Evolutionary conservation across 2,329 filamentous ascomycete genomes (phyloP), one percentile per base, ranked within the genome.

Genomic region (Stemphylium beticola): DNA sequence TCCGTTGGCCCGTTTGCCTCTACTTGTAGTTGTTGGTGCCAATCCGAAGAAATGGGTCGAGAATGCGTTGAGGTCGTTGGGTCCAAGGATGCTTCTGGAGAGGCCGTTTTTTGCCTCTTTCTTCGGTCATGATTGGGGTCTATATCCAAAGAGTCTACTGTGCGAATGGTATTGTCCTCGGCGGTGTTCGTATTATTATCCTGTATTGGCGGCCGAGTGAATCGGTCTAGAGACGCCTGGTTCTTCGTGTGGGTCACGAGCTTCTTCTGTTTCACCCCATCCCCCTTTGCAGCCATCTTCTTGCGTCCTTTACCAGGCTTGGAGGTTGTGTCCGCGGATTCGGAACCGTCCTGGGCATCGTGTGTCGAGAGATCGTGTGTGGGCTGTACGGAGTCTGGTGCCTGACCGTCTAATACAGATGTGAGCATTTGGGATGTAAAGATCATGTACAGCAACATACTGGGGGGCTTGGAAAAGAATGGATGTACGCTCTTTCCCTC

Each of bases 81-180:
- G n/a, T 24, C 31, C 14, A 22, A 12, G 10, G 41, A 24, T 22
- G 57, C 57, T 5, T 42, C 15, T 14, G 73, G 73, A 1, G 73
- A 73, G 11, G 56, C 57, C 1, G 76, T 78, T 47, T 73, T 76
- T 38, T 71, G 70, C 34, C 77, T 68, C 57, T 79, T 79, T 37
- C 70, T 69, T 14, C 71, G 66, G 5, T 57, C 62, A 39, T 61
- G 29, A 41, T 74, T 72, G 14, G 63, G 55, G 6, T 76, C 71
- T 34, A 69, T 64, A 15, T 71, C 66, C 18, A 72, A 41, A 9
- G 57, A 63, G 12, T 53, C 40, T 12, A 51, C 65, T 20, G 47
- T 50, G 20, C 38, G n/a, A 9, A 34, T 33, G 15, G 29, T 46
- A 10, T 33, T 15, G 18, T 37, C 37, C 7, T 41, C 4, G 4